phyloP scores from a whole-genome alignment of 495 filamentous ascomycete species.

The Podospora anserina region DNA sequence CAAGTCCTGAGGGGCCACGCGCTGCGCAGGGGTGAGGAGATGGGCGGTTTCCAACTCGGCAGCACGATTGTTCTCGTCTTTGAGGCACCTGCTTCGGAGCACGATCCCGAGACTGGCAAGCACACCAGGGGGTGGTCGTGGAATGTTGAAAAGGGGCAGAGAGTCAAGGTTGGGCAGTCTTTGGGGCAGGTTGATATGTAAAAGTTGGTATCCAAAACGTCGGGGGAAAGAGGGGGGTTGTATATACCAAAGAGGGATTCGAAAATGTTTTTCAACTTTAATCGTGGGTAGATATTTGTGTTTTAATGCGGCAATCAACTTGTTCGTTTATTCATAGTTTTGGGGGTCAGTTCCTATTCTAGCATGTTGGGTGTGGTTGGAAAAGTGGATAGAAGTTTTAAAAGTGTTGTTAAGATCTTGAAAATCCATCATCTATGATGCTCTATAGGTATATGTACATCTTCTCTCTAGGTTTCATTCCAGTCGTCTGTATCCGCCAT shows the following conservation, averaged over 20 bases:
- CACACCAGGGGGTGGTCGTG: conserved; percentile 72
- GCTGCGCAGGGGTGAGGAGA: conserved; percentile 83
- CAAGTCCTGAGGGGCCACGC: conserved; percentile 76
- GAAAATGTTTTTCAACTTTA: conserved; percentile 4
- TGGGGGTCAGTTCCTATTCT: not conserved
- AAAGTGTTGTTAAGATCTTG: not conserved
- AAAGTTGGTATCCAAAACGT: not conserved
- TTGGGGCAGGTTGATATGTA: conserved; percentile 57
- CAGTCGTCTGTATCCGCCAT: not conserved
- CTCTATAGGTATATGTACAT: not conserved
- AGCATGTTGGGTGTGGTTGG: not conserved
- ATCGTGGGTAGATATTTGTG: not conserved
- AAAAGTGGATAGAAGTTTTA: not conserved
- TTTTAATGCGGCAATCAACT: conserved; percentile 16
- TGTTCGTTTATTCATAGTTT: not conserved
- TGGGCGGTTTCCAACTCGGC: conserved; percentile 96
- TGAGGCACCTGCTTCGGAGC: conserved; percentile 74
- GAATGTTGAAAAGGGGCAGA: conserved; percentile 79
- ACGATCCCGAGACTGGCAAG: conserved; percentile 57
- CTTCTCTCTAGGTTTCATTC: not conserved
- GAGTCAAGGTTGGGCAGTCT: conserved; percentile 81
- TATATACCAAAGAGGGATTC: not conserved
- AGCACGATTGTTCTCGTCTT: conserved; percentile 96
- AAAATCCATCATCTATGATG: not conserved
- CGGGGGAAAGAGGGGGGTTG: not conserved